Conservation (phyloP, 2,329 filamentous ascomycete species). For the Fusarium brevicatenulatum region DNA sequence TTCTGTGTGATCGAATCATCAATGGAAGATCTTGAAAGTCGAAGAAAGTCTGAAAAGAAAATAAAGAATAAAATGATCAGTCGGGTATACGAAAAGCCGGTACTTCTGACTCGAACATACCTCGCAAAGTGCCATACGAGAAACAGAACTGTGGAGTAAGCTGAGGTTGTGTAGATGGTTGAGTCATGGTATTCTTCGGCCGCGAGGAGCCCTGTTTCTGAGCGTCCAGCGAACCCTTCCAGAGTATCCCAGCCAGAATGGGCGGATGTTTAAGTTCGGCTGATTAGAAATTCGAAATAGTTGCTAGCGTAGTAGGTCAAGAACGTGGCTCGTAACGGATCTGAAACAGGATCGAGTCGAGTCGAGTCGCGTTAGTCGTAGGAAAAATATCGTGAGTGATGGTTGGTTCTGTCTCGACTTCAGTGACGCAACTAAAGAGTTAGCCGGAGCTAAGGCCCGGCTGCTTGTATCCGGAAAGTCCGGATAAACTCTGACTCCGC, state of each 20-base stretch:
- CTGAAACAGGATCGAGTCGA: conserved; percentile 17
- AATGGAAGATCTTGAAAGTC: conserved; percentile 82
- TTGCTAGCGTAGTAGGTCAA: conserved; percentile 12
- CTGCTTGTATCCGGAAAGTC: conserved; percentile 1
- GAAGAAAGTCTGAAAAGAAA: conserved; percentile 80
- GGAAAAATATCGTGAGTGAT: background rate
- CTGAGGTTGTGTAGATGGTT: conserved; percentile 57
- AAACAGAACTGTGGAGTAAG: conserved; percentile 84
- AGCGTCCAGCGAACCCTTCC: conserved; percentile 57
- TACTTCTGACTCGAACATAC: conserved; percentile 54
- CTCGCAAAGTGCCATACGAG: conserved; percentile 73
- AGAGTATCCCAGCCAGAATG: conserved; percentile 62
- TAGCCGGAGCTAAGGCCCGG: conserved; percentile 15
- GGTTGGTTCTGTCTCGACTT: conserved; percentile 13
- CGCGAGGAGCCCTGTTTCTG: conserved; percentile 44
- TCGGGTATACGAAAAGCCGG: background rate
- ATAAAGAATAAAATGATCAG: background rate
- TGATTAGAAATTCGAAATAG: background rate
- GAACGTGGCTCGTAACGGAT: conserved; percentile 16
- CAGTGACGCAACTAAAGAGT: conserved; percentile 39
- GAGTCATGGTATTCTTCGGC: conserved; percentile 57
- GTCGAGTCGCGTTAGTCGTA: conserved; percentile 10
- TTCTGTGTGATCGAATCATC: conserved; percentile 94
- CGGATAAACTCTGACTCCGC: conserved; percentile 40
- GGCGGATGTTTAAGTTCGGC: conserved; percentile 9